Evolutionary conservation across 2,329 filamentous ascomycete genomes (phyloP), one percentile per base, ranked within the genome.

Genomic region (Aspergillus luchuensis): DNA sequence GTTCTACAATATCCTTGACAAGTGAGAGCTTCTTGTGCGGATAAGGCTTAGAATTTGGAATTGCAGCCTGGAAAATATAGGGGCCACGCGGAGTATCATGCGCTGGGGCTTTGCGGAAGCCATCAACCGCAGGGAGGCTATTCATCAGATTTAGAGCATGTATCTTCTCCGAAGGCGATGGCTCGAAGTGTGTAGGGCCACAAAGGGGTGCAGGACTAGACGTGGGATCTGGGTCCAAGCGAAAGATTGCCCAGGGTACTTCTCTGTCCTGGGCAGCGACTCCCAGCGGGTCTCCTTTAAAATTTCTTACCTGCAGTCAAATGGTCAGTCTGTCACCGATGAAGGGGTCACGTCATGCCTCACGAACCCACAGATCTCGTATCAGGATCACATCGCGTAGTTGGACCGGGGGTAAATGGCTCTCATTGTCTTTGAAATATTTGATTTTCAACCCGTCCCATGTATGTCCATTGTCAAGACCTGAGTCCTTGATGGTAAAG

Each of bases 371-470:
- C 50, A 82, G 80, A n/a, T 74, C 73, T 47, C 83, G 81, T 13
- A 92, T 66, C 4, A 92, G 72, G 5, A 92, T 77, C n/a, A 91
- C 79, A 74, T 93, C 91, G 5, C 84, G 84, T 2, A 77, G 72
- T 17, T 73, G 67, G 17, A 85, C 73, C 11, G 74, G 71, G 4
- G 85, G 84, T 21, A 85, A 62, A 23, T 69, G 51, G 25, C 65
- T 67, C 47, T 80, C 67, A 51, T 81, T 58, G 1, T 79, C 73
- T 28, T 82, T 79, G 72, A 95, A 94, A 53, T 90, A 84, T 62
- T 82, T 83, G 58, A 92, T 74, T 63, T 77, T 79, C 52, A 79
- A 69, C 13, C 81, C 67, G 62, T 67, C 52, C 85, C 74, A 76
- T 11, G 74, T 70, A 25, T 69, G 63, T 4, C 77, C 74, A 45